Base-by-base conservation (phyloP, 2,329 filamentous ascomycete species). In the Macrophomina pseudophaseolina region DNA sequence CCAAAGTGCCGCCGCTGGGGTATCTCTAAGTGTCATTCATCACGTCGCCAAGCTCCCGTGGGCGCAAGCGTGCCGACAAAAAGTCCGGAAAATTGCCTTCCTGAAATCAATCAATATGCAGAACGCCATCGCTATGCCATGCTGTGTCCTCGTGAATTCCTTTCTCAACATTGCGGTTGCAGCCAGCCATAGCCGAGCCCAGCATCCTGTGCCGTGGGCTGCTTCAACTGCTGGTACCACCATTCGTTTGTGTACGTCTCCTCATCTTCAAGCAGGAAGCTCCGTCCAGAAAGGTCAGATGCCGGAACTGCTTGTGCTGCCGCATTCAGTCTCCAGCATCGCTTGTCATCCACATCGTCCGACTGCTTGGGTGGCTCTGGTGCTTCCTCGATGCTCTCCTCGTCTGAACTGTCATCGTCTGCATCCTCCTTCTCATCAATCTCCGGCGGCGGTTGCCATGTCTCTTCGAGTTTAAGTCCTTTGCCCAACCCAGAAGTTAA, bases 391-490 rank as follows among this genome's bases (percentile, higher is more conserved):
- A 16, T 73, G 62, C 75, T 81, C 81, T 83, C 83, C 0, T 86
- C 87, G 1, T 86, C 85, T 7, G 62, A 60, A 40, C 65, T 67
- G 52, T 69, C 68, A 42, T 68, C 69, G 7, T 68, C 87, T 53
- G 87, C 86, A 32, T 85, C 81, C 2, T 81, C 79, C 9, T 83
- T 84, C 0, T 77, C 76, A 23, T 23, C 23, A 0, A 72, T 69
- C 12, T 75, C 72, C 54, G 76, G 74, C 4, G 89, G 90, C 18
- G 85, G 91, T 76, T 87, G 90, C 91, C 85, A 94, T 0, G 91
- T 91, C 75, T 94, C 91, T 77, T 94, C 91, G 3, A 95, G 81
- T 75, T 93, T 94, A 71, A 94, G 80, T 0, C 91, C 91, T 76
- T 92, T 92, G 66, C 91, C 91, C 0, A 77, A 70, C 6, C 70